Conservation (phyloP, 2,329 filamentous ascomycete genomes). For the Fusarium subtropicale region DNA sequence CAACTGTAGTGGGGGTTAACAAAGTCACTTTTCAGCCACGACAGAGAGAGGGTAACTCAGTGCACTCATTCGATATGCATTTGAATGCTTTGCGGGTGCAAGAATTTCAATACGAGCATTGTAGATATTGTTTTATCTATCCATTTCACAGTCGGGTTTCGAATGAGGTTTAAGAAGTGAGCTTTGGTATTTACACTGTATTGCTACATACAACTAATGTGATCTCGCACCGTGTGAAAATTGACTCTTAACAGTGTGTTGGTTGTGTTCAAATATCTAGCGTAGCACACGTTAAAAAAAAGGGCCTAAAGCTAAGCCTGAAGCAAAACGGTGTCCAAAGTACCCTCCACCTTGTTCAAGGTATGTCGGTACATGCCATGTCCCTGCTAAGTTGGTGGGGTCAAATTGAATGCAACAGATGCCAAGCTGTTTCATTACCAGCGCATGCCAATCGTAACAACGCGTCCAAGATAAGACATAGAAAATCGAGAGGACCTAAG, state of each 20-base stretch:
- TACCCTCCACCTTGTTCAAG: conserved; percentile 24
- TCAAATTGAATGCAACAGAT: conserved; percentile 13
- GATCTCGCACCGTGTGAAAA: not conserved
- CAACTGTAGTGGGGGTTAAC: not conserved
- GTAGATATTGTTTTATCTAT: conserved; percentile 11
- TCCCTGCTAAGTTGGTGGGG: conserved; percentile 7
- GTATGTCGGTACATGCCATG: conserved; percentile 4
- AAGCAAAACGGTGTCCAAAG: conserved; percentile 11
- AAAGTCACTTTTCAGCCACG: conserved; percentile 22
- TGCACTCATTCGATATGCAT: not conserved
- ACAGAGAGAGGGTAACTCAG: conserved; percentile 1
- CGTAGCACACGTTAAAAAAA: conserved; percentile 13
- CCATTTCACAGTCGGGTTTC: conserved; percentile 9
- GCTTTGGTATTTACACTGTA: conserved; percentile 8
- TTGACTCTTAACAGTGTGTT: conserved; percentile 18
- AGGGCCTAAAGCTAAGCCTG: conserved; percentile 2
- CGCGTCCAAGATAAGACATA: conserved; percentile 23
- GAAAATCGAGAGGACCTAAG: conserved; percentile 7
- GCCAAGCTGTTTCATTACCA: conserved; percentile 33
- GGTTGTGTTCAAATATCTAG: conserved; percentile 18
- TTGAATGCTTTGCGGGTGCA: not conserved
- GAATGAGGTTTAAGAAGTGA: not conserved
- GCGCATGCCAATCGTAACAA: not conserved
- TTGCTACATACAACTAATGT: accelerated
- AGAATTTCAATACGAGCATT: conserved; percentile 30